Evolutionary conservation across 208 protist genomes (phyloP).

Genomic region (Leishmania major): DNA sequence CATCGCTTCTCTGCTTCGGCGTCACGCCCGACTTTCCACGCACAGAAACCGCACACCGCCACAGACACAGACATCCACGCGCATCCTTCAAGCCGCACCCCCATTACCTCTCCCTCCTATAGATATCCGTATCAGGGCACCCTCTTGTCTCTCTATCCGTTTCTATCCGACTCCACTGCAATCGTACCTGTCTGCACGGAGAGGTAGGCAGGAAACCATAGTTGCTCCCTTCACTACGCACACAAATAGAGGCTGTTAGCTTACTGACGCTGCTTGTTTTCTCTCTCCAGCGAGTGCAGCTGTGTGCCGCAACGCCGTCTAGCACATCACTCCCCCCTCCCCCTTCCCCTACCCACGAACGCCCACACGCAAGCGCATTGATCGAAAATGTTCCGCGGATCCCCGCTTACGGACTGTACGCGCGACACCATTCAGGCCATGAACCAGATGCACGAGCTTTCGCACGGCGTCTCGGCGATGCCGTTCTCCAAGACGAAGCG

Average conservation of each 20-base stretch:
- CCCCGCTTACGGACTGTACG: constrained; percentile 69
- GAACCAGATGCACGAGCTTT: constrained; percentile 39
- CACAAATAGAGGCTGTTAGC: neutral
- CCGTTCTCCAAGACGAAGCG: constrained; percentile 24
- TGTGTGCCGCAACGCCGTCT: neutral
- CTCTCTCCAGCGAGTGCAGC: neutral
- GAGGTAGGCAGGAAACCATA: neutral
- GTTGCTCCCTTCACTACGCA: neutral
- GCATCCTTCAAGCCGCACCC: neutral
- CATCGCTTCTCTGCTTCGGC: neutral
- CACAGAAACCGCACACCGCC: neutral
- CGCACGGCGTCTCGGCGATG: constrained; percentile 12
- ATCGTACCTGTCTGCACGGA: neutral
- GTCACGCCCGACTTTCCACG: neutral
- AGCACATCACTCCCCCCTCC: neutral
- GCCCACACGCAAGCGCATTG: neutral
- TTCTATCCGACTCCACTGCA: neutral
- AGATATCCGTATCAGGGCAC: neutral
- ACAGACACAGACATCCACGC: neutral
- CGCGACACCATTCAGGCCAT: constrained; percentile 56
- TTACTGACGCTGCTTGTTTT: neutral
- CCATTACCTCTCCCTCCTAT: neutral
- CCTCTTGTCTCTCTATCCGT: neutral
- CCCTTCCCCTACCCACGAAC: neutral
- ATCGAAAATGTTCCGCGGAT: constrained; percentile 16